Percentiles rank a stretch among this genome's conserved stretches.
Conservation (phyloP, 371 early-diverging fungal genomes). For the Chytridiales sp. region DNA sequence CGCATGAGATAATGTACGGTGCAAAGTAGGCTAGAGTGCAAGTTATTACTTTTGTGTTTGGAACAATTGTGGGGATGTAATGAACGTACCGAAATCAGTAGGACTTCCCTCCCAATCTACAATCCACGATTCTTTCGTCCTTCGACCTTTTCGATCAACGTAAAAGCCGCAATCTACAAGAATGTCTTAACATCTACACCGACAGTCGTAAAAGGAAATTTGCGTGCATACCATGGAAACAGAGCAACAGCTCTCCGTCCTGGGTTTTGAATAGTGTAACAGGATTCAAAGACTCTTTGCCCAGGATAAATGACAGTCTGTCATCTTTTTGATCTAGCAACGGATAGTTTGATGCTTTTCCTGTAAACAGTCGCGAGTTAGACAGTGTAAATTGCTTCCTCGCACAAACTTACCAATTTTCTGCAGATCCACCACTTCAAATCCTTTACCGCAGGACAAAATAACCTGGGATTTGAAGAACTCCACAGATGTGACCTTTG, state of each 20-base stretch:
- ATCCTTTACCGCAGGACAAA: constrained; percentile 78
- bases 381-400: too few species aligned
- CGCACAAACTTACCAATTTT: constrained; percentile 47
- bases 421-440: constrained; percentile 80
- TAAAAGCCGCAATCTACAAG: constrained; percentile 72
- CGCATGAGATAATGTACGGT: constrained; percentile 84
- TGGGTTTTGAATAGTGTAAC: constrained; percentile 9
- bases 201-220: not conserved
- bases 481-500: constrained; percentile 74
- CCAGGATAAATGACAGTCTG: constrained; percentile 9
- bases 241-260: constrained; percentile 72
- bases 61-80: constrained; percentile 8
- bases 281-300: constrained; percentile 16
- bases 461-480: constrained; percentile 74
- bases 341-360: constrained; percentile 37
- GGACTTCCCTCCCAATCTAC: constrained; percentile 45
- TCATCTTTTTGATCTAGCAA: constrained; percentile 16
- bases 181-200: not conserved
- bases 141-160: constrained; percentile 77
- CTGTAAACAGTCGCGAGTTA: constrained; percentile 5
- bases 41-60: constrained; percentile 23
- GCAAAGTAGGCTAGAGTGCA: constrained; percentile 61
- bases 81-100: constrained; percentile 12
- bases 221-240: constrained; percentile 65
- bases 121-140: constrained; percentile 64